Base-by-base conservation (phyloP, 75 land plant genomes). In the Azolla pinnata region DNA sequence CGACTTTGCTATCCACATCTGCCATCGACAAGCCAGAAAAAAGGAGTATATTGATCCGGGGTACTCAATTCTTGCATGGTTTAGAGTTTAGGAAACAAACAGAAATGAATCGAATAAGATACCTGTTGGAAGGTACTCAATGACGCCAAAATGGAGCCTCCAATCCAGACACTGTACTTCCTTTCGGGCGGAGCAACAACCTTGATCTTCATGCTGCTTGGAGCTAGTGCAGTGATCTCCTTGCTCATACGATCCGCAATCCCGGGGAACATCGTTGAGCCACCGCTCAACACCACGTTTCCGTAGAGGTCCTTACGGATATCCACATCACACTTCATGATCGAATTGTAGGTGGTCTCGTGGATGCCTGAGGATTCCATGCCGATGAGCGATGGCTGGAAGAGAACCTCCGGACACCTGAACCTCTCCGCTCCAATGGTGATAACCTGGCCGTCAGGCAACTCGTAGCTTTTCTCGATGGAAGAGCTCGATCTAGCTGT, bases 161-260 rank as follows among this genome's bases (percentile, higher is more conserved):
- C 83, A 51, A 82, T 82, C 83, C 83, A 82, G 64, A 79, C 82
- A 71, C 82, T 79, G 60, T 79, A 79, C 58, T 79, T 79, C 57
- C 82, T 79, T 52, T 75, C 75, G 1, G 78, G 78, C 23, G 78
- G 78, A 27, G 78, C 31, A 63, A 76, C 75, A 16, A 76, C 79
- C 64, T 76, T 76, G 35, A 76, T 71, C 54, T 76, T 76, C 32
- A 35, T 45, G 18, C 51, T 45, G 3, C 31, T 60, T 1, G 62
- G 51, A 45, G 51, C 51, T 10, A 60, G 62, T 40, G 62, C 14
- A 60, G 48, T 44, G 24, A 60, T 42, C 4, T 60, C 62, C 62
- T 60, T 60, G 31, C 71, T 66, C 79, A 76, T 76, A 42, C 79
- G 68, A 26, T 76, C 79, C 38, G 79, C 79, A 56, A 76, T 63